Evolutionary conservation across 805 yeast genomes (phyloP).

Genomic region (Ascoidea tarda): DNA sequence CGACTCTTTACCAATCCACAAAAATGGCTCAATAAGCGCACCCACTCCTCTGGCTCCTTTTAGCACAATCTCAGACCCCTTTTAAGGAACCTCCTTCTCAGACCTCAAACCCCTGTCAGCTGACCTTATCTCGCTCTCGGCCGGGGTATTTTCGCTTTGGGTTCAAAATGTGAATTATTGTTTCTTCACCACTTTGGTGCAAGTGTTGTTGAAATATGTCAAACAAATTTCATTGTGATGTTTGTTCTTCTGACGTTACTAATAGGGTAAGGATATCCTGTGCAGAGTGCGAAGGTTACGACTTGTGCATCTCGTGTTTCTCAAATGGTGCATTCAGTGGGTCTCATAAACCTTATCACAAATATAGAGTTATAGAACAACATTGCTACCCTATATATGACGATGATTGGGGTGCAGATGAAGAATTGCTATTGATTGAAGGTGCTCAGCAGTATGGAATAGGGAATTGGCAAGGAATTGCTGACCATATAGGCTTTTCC

Average conservation of each 20-base stretch:
- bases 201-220: constrained; percentile 12
- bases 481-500: constrained; percentile 81
- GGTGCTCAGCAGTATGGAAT: constrained; percentile 86
- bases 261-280: constrained; percentile 82
- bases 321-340: constrained; percentile 71
- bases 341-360: constrained; percentile 89
- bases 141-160: background rate
- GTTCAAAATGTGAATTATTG: background rate
- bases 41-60: no score
- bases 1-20: no score
- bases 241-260: constrained; percentile 93
- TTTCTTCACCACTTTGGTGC: background rate
- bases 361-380: constrained; percentile 83
- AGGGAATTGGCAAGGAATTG: constrained; percentile 98
- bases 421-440: constrained; percentile 75
- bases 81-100: no score
- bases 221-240: constrained; percentile 78
- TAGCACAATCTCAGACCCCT: no score
- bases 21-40: no score
- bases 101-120: background rate
- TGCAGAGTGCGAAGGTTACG: constrained; percentile 88
- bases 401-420: constrained; percentile 97
- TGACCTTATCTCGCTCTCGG: background rate
- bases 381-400: constrained; percentile 88
- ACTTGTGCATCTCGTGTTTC: constrained; percentile 96